Conservation (phyloP, 257 asterid species). For the Handroanthus guayacan region DNA sequence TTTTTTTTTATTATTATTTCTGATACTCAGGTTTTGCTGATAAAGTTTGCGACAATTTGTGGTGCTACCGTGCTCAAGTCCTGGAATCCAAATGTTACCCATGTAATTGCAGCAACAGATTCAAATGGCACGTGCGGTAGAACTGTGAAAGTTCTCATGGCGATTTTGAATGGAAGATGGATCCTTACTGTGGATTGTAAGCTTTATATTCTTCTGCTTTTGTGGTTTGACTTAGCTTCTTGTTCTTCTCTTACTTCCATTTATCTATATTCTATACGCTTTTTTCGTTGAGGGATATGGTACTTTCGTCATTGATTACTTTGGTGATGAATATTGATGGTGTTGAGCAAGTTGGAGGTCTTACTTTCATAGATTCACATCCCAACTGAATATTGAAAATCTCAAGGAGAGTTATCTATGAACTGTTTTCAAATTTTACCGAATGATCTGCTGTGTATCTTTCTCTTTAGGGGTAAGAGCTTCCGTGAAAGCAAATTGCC, state of each 20-base stretch:
- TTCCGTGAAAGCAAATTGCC: conserved; percentile 62
- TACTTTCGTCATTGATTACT: background rate
- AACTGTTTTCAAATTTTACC: background rate
- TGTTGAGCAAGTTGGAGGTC: too few relatives aligned
- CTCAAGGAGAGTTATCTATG: background rate
- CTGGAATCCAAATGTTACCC: conserved; percentile 82
- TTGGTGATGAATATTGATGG: background rate
- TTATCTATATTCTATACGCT: too few relatives aligned
- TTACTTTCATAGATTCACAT: too few relatives aligned
- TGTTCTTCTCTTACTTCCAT: background rate
- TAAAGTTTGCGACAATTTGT: conserved; percentile 58
- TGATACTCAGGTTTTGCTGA: conserved; percentile 58
- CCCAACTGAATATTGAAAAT: background rate
- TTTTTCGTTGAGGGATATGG: background rate
- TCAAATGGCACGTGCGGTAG: conserved; percentile 80
- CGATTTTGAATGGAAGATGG: conserved; percentile 87
- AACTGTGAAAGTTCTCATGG: conserved; percentile 91
- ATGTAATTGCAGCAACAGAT: conserved; percentile 86
- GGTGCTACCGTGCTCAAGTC: conserved; percentile 75
- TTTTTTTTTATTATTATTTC: conserved; percentile 48
- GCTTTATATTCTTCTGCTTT: conserved; percentile 38
- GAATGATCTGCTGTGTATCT: conserved; percentile 21
- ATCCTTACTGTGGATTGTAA: conserved; percentile 80
- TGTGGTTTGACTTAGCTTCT: background rate
- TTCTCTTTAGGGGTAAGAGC: conserved; percentile 76